Evolutionary conservation across 2,329 filamentous ascomycete genomes (phyloP).

Genomic region (Aureobasidium uvarum): DNA sequence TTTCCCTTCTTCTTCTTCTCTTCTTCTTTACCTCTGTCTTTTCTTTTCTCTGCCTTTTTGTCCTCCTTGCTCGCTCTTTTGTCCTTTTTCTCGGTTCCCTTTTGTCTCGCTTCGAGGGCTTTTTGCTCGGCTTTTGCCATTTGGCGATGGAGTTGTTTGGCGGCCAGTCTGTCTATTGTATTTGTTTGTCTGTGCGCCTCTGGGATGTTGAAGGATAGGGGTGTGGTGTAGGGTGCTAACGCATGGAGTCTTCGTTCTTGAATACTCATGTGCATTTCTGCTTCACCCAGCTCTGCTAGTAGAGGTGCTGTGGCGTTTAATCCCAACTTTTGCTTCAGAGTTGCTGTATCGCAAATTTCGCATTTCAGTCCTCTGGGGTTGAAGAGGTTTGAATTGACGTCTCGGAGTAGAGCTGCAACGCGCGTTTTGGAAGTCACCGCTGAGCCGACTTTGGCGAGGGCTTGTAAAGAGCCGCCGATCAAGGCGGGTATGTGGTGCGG

Average conservation of each 20-base stretch:
- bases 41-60: not conserved
- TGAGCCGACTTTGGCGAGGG: not conserved
- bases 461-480: not conserved
- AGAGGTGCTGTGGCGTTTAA: not conserved
- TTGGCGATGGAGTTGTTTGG: not conserved
- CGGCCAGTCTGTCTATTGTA: not conserved
- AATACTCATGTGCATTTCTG: not conserved
- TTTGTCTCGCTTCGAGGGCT: not conserved
- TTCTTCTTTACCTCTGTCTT: not conserved
- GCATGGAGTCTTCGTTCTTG: not conserved
- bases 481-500: not conserved
- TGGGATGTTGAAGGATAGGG: not conserved
- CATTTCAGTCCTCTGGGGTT: not conserved
- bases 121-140: not conserved
- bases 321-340: not conserved
- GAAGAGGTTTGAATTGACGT: not conserved
- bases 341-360: not conserved
- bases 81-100: not conserved
- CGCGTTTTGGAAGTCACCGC: not conserved
- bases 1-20: not conserved
- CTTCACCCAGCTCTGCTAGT: not conserved
- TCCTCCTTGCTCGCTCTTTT: not conserved
- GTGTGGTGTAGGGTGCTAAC: not conserved
- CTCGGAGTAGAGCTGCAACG: not conserved
- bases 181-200: not conserved